Evolutionary conservation across 2,329 filamentous ascomycete genomes (phyloP).

Genomic region (Pseudofabraea citricarpa): DNA sequence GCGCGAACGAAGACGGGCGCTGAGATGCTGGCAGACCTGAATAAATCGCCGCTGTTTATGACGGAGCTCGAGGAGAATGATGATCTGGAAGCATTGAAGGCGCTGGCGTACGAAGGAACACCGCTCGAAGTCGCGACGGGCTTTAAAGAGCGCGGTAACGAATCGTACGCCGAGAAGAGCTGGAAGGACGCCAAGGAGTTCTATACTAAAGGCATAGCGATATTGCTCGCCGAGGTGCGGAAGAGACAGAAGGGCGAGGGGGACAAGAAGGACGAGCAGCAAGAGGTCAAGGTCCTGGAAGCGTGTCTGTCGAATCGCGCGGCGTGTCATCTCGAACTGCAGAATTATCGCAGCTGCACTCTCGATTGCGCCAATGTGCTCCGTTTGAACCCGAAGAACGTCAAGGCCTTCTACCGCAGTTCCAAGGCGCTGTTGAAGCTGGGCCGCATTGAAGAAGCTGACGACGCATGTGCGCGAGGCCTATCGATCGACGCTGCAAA

Average conservation of each 20-base stretch:
- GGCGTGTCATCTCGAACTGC: slow-evolving; percentile 80
- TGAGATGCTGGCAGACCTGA: slow-evolving; percentile 59
- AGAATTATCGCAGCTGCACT: slow-evolving; percentile 84
- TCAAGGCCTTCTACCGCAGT: slow-evolving; percentile 90
- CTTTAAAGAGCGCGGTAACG: slow-evolving; percentile 91
- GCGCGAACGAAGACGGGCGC: slow-evolving; percentile 51
- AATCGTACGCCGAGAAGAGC: slow-evolving; percentile 67
- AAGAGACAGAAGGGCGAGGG: slow-evolving; percentile 41
- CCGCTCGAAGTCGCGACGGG: slow-evolving; percentile 75
- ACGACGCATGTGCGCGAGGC: slow-evolving; percentile 72
- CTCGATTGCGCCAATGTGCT: slow-evolving; percentile 79
- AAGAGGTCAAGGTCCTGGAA: slow-evolving; percentile 55
- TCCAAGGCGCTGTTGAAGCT: slow-evolving; percentile 73
- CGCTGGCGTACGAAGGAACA: slow-evolving; percentile 89
- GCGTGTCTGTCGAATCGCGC: slow-evolving; percentile 82
- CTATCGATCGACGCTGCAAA: slow-evolving; percentile 69
- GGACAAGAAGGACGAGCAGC: slow-evolving; percentile 39
- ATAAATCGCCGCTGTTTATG: slow-evolving; percentile 87
- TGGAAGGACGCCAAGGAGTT: slow-evolving; percentile 87
- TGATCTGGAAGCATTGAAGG: slow-evolving; percentile 80
- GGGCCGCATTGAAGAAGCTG: slow-evolving; percentile 73
- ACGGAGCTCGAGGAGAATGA: slow-evolving; percentile 83
- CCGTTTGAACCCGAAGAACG: slow-evolving; percentile 70
- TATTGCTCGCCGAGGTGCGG: slow-evolving; percentile 61
- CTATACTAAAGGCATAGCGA: slow-evolving; percentile 78